A percentile compares a stretch with the other conserved stretches of the same genome.
Evolutionary conservation across 805 yeast genomes (phyloP).

Genomic region (Candida succiphila): DNA sequence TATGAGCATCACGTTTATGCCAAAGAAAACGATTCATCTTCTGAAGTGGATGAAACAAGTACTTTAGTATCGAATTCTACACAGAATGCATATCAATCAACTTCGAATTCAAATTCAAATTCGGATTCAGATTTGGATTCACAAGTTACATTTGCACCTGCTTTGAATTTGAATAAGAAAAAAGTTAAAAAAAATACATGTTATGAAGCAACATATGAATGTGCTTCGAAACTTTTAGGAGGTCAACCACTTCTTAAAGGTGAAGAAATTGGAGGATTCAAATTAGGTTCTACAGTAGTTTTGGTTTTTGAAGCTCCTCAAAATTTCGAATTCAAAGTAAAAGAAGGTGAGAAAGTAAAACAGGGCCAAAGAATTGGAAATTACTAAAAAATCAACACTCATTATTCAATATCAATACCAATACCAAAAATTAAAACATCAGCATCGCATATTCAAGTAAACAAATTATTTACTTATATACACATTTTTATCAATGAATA

Average conservation of each 20-base stretch:
- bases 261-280: constrained; percentile 95
- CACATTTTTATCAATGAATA: neutral
- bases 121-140: too few species aligned
- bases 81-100: neutral
- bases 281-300: constrained; percentile 94
- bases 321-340: constrained; percentile 58
- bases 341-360: constrained; percentile 66
- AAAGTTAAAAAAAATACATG: constrained; percentile 66
- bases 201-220: constrained; percentile 86
- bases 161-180: constrained; percentile 13
- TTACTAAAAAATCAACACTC: neutral
- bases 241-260: constrained; percentile 90
- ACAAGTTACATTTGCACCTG: constrained; percentile 1
- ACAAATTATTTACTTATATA: neutral
- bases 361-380: constrained; percentile 77
- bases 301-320: constrained; percentile 93
- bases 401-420: too few species aligned
- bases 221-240: constrained; percentile 64
- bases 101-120: neutral
- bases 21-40: constrained; percentile 9
- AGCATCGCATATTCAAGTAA: too few species aligned
- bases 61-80: neutral
- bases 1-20: constrained; percentile 38
- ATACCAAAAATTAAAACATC: too few species aligned
- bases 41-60: neutral